Evolutionary conservation across 2,329 filamentous ascomycete genomes (phyloP), one percentile per base, ranked within the genome.

Genomic region (Emydomyces testavorans): DNA sequence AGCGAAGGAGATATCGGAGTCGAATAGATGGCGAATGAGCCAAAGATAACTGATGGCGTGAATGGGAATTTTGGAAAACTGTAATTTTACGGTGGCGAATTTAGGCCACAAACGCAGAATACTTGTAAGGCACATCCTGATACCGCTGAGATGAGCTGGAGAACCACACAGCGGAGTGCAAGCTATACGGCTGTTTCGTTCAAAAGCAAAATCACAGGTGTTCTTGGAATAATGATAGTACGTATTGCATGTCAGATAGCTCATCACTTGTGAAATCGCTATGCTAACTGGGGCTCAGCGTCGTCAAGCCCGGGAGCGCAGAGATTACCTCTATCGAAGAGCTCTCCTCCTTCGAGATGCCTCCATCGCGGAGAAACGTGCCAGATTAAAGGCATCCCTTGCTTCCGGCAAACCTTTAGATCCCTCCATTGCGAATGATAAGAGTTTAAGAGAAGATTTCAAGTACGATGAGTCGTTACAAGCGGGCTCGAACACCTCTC

Each of bases 301-400:
- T 59, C 78, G 82, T 73, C 82, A 87, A 75, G 81, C 82, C 53
- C 79, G 85, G 57, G 80, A 89, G 66, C 76, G 86, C 58, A 76
- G 85, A 57, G 86, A 93, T 63, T 93, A 96, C 66, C 80, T 98
- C 58, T 94, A 95, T 66, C 80, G 90, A 52, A 82, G 85, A 60
- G 90, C 92, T 31, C 75, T 95, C 50, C 82, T 87, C 18, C 77
- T 95, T 36, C 82, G 84, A 57, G 87, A 95, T 70, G 90, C 90
- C 52, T 90, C 94, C 61, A 93, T 93, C 55, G 85, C 84, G 49
- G 86, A 94, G 64, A 94, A 94, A 66, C 76, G 90, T 58, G 83
- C 89, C 32, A 85, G 93, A 63, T 71, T 98, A 47, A 84, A 89
- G 63, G 80, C 82, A 28, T 88, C 89, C 7, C 75, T 96, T 43